phyloP scores from a whole-genome alignment of 139 green algal genomes.

The Chlamydomonas incerta region DNA sequence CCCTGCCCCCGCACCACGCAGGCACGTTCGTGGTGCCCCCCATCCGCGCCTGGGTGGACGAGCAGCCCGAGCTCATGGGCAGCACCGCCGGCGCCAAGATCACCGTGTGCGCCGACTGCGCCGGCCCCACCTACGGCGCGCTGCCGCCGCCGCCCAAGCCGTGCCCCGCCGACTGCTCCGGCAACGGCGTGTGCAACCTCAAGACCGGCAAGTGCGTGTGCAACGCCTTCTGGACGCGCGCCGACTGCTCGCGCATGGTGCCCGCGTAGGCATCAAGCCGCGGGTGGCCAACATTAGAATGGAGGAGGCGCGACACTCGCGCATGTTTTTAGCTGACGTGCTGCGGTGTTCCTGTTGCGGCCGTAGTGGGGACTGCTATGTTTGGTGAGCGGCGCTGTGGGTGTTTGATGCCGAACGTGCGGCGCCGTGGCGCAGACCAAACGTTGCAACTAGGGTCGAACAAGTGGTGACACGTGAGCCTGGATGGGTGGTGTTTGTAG shows the following conservation, averaged over 20 bases:
- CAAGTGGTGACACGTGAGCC: no score
- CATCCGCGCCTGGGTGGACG: conserved; percentile 57
- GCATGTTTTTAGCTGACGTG: no score
- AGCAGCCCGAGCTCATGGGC: conserved; percentile 73
- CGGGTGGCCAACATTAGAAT: no score
- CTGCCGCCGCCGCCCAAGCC: conserved; percentile 26
- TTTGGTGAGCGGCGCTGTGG: no score
- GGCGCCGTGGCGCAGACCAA: no score
- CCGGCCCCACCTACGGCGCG: neutral
- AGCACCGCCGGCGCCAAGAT: conserved; percentile 47
- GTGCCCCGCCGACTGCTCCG: conserved; percentile 60
- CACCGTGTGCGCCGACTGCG: conserved; percentile 31
- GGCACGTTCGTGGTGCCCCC: conserved; percentile 71
- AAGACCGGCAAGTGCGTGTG: conserved; percentile 54
- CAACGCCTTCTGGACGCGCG: conserved; percentile 42
- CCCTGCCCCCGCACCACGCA: no score
- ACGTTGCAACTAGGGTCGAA: no score
- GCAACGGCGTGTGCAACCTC: conserved; percentile 61
- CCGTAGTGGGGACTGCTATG: no score
- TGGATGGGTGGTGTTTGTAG: no score
- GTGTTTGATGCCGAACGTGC: no score
- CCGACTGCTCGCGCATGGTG: conserved; percentile 27
- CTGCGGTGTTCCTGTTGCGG: no score
- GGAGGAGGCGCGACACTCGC: no score
- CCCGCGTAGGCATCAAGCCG: neutral